Conservation (phyloP, 2,329 filamentous ascomycete genomes). For the Fusarium nisikadoi region DNA sequence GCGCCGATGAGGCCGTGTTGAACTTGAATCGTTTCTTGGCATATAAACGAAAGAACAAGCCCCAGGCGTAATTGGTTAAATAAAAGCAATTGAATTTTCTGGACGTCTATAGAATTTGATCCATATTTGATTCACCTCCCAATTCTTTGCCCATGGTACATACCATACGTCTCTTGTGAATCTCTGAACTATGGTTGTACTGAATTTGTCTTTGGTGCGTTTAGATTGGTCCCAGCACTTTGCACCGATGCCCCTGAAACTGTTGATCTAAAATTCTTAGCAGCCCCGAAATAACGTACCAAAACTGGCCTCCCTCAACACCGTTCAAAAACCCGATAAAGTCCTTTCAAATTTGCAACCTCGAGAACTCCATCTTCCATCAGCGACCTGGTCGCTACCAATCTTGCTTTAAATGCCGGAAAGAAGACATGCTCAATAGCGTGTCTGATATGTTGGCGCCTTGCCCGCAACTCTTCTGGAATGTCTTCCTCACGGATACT, state of each 20-base stretch:
- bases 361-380: conserved; percentile 82
- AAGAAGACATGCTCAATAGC: conserved; percentile 89
- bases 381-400: conserved; percentile 83
- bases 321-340: conserved; percentile 95
- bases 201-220: background rate
- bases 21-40: conserved; percentile 71
- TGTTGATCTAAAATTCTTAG: background rate
- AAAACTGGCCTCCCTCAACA: conserved; percentile 65
- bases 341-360: conserved; percentile 88
- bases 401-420: conserved; percentile 82
- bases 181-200: background rate
- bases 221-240: background rate
- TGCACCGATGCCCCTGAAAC: conserved; percentile 1
- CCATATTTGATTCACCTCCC: background rate
- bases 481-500: conserved; percentile 51
- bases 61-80: conserved; percentile 44
- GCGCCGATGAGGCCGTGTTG: conserved; percentile 69
- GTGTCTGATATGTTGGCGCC: conserved; percentile 76
- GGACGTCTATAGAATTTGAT: background rate
- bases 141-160: background rate
- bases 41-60: conserved; percentile 71
- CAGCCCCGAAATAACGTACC: conserved; percentile 6
- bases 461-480: conserved; percentile 62
- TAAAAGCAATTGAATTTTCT: conserved; percentile 20
- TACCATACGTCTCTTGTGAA: background rate